These are phyloP conservation scores for Ascoidea rubescens DNA, from an alignment of 805 yeast species.

Conservation along the genomic window DNA sequence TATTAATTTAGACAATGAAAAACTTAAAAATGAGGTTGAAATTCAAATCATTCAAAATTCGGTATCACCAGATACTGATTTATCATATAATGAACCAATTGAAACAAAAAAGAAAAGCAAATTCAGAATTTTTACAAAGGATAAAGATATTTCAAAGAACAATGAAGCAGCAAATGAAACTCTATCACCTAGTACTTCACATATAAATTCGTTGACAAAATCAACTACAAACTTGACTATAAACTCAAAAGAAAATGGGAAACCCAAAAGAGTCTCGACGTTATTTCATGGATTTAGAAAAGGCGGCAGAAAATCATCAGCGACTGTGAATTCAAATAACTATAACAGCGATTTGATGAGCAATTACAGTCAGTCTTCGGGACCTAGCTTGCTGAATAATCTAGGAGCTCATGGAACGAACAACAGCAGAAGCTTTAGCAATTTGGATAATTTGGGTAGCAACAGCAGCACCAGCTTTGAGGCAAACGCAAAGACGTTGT, in stretches of 20 bases:
- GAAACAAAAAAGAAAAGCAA: conserved; percentile 50
- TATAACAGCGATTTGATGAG: not conserved
- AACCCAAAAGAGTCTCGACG: too few relatives aligned
- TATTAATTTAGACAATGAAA: conserved; percentile 55
- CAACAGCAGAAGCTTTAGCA: not conserved
- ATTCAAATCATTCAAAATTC: conserved; percentile 72
- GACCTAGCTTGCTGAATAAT: too few relatives aligned
- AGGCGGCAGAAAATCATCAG: conserved; percentile 3
- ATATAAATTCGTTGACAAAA: conserved; percentile 37
- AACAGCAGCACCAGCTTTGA: conserved; percentile 9
- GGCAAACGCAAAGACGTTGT: conserved; percentile 35
- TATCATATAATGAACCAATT: conserved; percentile 37
- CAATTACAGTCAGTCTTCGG: not conserved
- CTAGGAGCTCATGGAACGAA: too few relatives aligned
- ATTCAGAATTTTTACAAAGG: conserved; percentile 20
- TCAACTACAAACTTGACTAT: conserved; percentile 61
- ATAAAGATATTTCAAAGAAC: not conserved
- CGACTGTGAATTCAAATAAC: not conserved
- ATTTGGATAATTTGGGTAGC: conserved; percentile 5
- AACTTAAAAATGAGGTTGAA: conserved; percentile 73
- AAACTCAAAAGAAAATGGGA: not conserved
- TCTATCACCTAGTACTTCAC: conserved; percentile 31
- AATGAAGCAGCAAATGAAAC: conserved; percentile 12
- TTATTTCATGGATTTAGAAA: too few relatives aligned
- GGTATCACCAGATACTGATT: conserved; percentile 65